Percentiles rank a stretch among this genome's conserved stretches.
Conservation (phyloP, 495 filamentous ascomycete species). For the Hypomontagnella monticulosa region DNA sequence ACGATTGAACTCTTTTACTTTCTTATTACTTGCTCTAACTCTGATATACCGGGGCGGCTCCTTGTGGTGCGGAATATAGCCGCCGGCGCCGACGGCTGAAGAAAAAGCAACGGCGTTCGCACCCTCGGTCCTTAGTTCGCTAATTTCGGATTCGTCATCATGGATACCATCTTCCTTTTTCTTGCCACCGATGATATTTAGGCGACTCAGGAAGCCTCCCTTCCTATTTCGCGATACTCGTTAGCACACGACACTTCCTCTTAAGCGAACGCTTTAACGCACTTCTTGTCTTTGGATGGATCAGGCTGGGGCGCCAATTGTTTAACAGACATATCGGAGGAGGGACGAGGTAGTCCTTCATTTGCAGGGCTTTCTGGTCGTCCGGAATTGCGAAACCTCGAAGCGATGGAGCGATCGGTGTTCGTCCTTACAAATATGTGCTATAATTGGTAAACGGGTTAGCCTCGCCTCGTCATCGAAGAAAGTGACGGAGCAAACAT, state of each 20-base stretch:
- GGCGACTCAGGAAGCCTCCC: constrained; percentile 86
- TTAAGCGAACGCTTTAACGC: constrained; percentile 42
- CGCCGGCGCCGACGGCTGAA: constrained; percentile 74
- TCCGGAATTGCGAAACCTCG: constrained; percentile 69
- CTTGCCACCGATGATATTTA: constrained; percentile 78
- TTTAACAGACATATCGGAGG: constrained; percentile 47
- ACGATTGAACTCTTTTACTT: constrained; percentile 80
- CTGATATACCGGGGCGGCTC: constrained; percentile 93
- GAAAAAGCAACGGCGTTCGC: constrained; percentile 82
- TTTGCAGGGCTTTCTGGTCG: constrained; percentile 61
- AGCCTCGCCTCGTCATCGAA: constrained; percentile 6
- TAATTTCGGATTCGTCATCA: constrained; percentile 78
- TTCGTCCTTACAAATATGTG: constrained; percentile 87
- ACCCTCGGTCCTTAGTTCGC: constrained; percentile 76
- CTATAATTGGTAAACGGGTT: constrained; percentile 38
- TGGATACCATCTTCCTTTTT: constrained; percentile 68
- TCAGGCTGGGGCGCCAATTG: constrained; percentile 47
- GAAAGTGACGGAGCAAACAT: constrained; percentile 28
- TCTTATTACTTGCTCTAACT: constrained; percentile 82
- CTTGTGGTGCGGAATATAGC: constrained; percentile 87
- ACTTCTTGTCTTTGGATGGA: constrained; percentile 73
- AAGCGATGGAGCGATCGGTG: constrained; percentile 73
- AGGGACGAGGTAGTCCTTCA: constrained; percentile 51
- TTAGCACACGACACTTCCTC: constrained; percentile 41
- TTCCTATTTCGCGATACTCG: constrained; percentile 63